Evolutionary conservation across 176 grass and related monocot genomes (phyloP).

Genomic region (Triticum aestivum): IWGSC_CS_RefSeq_v2.1 NC_057797.1:759297226-759297725

Average conservation of each 20-base stretch:
- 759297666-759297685: too few relatives aligned
- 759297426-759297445: conserved; percentile 10
- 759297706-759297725: too few relatives aligned
- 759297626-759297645: too few relatives aligned
- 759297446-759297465: background rate
- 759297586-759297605: too few relatives aligned
- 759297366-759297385: conserved; percentile 38
- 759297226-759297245: background rate
- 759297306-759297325: conserved; percentile 36
- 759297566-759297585: too few relatives aligned
- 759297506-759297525: conserved; percentile 16
- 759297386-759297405: conserved; percentile 11
- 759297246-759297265: conserved; percentile 26
- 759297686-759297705: too few relatives aligned
- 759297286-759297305: background rate
- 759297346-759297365: background rate
- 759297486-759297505: background rate
- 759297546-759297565: background rate
- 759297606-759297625: too few relatives aligned
- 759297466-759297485: conserved; percentile 4
- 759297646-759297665: too few relatives aligned
- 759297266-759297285: conserved; percentile 38
- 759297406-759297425: conserved; percentile 34
- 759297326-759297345: conserved; percentile 37
- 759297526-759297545: background rate